Conservation (phyloP, 2,329 filamentous ascomycete genomes). For the Trichophyton verrucosum region DNA sequence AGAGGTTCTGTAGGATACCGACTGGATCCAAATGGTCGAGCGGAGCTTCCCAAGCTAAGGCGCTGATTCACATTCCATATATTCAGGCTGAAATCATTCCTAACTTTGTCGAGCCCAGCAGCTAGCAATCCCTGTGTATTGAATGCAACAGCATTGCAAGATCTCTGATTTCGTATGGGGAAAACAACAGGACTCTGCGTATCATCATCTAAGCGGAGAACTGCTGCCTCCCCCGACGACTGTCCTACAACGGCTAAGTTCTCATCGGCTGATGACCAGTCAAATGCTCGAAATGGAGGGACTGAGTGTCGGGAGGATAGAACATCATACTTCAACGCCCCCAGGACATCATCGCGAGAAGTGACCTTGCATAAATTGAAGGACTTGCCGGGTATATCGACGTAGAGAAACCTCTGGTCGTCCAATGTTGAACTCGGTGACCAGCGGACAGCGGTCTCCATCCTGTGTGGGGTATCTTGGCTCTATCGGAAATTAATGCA, state of each 20-base stretch:
- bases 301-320: conserved; percentile 43
- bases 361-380: conserved; percentile 45
- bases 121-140: conserved; percentile 46
- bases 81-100: conserved; percentile 53
- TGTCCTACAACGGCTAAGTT: conserved; percentile 48
- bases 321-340: conserved; percentile 40
- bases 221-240: conserved; percentile 48
- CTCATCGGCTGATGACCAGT: conserved; percentile 50
- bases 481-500: background rate
- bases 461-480: conserved; percentile 17
- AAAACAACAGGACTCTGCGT: conserved; percentile 39
- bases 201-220: conserved; percentile 44
- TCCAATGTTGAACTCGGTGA: conserved; percentile 45
- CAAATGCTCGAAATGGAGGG: conserved; percentile 51
- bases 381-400: conserved; percentile 49
- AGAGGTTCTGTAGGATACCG: conserved; percentile 37
- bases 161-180: conserved; percentile 49
- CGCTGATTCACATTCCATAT: conserved; percentile 49
- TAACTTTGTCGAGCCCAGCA: conserved; percentile 49
- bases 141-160: conserved; percentile 53
- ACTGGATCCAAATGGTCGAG: conserved; percentile 20
- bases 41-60: conserved; percentile 25
- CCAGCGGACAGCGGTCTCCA: conserved; percentile 53
- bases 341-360: conserved; percentile 22
- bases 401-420: conserved; percentile 47